These are phyloP conservation scores for Claviceps purpurea DNA, from an alignment of 2,329 filamentous ascomycete genomes.

Conservation along the genomic window DNA sequence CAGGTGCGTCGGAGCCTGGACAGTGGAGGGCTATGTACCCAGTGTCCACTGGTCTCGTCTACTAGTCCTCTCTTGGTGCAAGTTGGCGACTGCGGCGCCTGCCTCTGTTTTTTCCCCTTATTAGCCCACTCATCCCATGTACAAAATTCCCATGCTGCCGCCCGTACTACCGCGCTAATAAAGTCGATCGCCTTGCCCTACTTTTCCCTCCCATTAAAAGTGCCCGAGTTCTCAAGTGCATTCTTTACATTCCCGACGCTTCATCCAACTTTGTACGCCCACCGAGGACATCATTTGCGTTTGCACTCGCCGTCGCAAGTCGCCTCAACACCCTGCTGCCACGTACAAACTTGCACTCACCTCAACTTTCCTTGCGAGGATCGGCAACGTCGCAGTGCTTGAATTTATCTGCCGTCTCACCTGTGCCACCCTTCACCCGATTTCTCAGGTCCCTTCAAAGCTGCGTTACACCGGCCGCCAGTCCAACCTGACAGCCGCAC, in stretches of 20 bases:
- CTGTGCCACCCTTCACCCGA: neutral
- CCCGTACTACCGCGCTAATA: neutral
- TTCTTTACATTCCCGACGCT: neutral
- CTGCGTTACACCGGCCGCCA: neutral
- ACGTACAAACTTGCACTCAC: neutral
- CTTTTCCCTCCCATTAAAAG: neutral
- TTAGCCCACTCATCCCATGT: conserved; percentile 4
- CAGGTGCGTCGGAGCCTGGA: too few species aligned
- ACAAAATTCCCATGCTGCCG: conserved; percentile 4
- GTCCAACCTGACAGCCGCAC: neutral
- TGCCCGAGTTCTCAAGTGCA: neutral
- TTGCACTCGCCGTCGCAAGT: neutral
- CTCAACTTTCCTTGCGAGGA: conserved; percentile 1
- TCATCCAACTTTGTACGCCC: neutral
- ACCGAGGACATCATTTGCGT: conserved; percentile 1
- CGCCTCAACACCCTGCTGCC: neutral
- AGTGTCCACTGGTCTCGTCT: neutral
- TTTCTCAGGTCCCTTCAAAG: neutral
- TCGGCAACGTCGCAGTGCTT: conserved; percentile 6
- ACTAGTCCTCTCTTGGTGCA: too few species aligned
- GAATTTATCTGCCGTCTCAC: conserved; percentile 4
- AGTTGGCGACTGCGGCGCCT: conserved; percentile 4
- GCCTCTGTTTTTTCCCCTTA: conserved; percentile 1
- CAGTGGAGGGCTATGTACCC: too few species aligned
- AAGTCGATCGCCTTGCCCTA: neutral